Evolutionary conservation across 2,329 filamentous ascomycete species (phyloP).

Genomic region (Curvularia verruculosa): DNA sequence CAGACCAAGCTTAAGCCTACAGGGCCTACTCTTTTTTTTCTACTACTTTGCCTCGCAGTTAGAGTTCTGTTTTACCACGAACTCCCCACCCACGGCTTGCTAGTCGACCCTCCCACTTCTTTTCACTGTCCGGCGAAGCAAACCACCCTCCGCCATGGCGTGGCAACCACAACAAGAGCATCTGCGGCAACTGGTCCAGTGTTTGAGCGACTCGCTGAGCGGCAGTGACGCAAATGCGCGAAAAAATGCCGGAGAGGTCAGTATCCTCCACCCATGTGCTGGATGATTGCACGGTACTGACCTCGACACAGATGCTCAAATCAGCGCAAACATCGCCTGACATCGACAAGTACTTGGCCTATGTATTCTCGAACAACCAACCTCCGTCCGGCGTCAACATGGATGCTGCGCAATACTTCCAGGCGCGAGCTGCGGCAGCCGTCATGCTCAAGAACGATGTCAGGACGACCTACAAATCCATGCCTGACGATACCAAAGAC

Average conservation of each 20-base stretch:
- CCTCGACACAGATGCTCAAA: slow-evolving; percentile 75
- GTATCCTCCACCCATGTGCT: slow-evolving; percentile 45
- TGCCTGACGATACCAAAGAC: slow-evolving; percentile 72
- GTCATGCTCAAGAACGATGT: slow-evolving; percentile 97
- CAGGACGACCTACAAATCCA: slow-evolving; percentile 73
- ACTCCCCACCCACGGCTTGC: slow-evolving; percentile 7
- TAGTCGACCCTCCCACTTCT: slow-evolving; percentile 16
- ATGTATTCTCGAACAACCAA: slow-evolving; percentile 77
- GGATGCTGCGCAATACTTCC: slow-evolving; percentile 67
- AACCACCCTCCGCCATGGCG: slow-evolving; percentile 64
- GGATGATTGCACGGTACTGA: slow-evolving; percentile 32
- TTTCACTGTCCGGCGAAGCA: slow-evolving; percentile 23
- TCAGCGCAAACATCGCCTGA: slow-evolving; percentile 89
- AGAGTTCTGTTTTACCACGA: slow-evolving; percentile 10
- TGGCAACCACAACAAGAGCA: slow-evolving; percentile 92
- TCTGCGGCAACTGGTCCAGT: slow-evolving; percentile 85
- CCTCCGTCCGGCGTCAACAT: slow-evolving; percentile 66
- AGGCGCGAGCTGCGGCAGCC: slow-evolving; percentile 84
- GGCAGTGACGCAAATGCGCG: slow-evolving; percentile 78
- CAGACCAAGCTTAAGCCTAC: slow-evolving; percentile 41
- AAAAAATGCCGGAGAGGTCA: slow-evolving; percentile 86
- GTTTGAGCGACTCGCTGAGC: slow-evolving; percentile 89
- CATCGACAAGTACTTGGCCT: slow-evolving; percentile 96
- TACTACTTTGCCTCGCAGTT: slow-evolving; percentile 19
- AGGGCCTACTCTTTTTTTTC: slow-evolving; percentile 22